Evolutionary conservation across 2,329 filamentous ascomycete species (phyloP), one percentile per base, ranked within the genome.

Genomic region (Ceratocystis eucalypticola): DNA sequence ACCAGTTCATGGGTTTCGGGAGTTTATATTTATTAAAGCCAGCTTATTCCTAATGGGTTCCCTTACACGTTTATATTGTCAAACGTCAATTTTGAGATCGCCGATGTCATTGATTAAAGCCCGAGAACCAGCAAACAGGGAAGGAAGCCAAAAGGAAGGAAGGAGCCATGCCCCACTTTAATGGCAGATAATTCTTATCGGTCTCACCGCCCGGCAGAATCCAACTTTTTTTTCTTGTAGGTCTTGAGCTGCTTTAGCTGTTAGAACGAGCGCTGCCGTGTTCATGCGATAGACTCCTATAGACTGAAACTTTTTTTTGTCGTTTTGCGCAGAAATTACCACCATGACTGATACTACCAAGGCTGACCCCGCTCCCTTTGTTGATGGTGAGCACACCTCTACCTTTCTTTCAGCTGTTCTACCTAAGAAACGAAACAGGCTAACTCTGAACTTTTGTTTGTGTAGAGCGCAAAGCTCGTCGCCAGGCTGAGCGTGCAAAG

Each of bases 401-500:
- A n/a, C 37, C 46, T 41, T 15, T 10, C 25, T 33, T n/a, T 45
- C 25, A 2, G 20, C 33, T 45, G 12, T 46, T 65, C 10, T 46
- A 30, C 37, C 37, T 15, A 25, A 25, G n/a, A 5, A 17, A 15
- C 12, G 17, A 57, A 15, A 8, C 15, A 41, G 25, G 46, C 17
- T 45, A 20, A 46, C 37, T 37, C 41, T 30, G 22, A 37, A 1
- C 10, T 41, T 61, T n/a, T 25, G 44, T 25, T 12, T 30, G 1
- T 66, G 10, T 48, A 68, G 67, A 68, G 44, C 67, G 67, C 50
- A 66, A 68, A 57, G 64, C 61, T 44, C 67, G 67, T n/a, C 67
- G 67, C 59, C 64, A 65, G 50, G 64, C 67, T n/a, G 67, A 68
- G 41, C 67, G 67, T 33, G 50, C 64, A 37, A 67, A 67, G 62